These are phyloP conservation scores for Termitomyces sp. DNA, from an alignment of 768 basidiomycete species.

Conservation along the genomic window DNA sequence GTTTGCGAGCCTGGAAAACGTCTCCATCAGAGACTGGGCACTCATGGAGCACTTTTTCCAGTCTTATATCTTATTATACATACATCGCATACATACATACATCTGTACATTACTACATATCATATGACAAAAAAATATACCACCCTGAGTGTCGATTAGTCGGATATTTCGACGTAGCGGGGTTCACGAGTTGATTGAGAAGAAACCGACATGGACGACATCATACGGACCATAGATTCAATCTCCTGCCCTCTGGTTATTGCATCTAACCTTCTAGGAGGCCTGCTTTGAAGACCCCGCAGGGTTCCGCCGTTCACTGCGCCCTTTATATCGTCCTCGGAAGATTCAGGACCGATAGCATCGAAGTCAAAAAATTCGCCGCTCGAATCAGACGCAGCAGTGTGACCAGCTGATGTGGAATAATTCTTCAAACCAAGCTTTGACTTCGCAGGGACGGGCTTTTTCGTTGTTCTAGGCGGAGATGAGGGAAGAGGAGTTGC, in stretches of 20 bases:
- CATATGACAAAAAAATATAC: neutral
- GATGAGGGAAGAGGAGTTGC: neutral
- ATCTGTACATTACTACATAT: neutral
- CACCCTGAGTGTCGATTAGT: constrained; percentile 8
- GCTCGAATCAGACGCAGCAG: constrained; percentile 9
- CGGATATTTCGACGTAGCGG: constrained; percentile 17
- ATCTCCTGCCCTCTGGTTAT: neutral
- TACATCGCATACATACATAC: neutral
- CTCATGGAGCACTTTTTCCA: too few species aligned
- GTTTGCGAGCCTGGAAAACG: neutral
- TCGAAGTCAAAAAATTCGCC: constrained; percentile 23
- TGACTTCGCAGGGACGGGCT: neutral
- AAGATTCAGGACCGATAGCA: constrained; percentile 9
- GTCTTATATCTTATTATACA: too few species aligned
- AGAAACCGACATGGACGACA: constrained; percentile 16
- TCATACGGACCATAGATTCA: constrained; percentile 1
- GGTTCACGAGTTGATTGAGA: constrained; percentile 5
- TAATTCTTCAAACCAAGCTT: neutral
- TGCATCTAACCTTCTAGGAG: neutral
- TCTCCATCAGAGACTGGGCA: neutral
- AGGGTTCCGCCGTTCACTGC: neutral
- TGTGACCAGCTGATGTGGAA: constrained; percentile 1
- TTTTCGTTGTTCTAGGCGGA: neutral
- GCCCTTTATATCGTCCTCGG: constrained; percentile 2
- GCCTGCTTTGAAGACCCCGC: too few species aligned